Evolutionary conservation across 768 basidiomycete genomes (phyloP), one percentile per base, ranked within the genome.

Genomic region (Lanmaoa rubissima): DNA sequence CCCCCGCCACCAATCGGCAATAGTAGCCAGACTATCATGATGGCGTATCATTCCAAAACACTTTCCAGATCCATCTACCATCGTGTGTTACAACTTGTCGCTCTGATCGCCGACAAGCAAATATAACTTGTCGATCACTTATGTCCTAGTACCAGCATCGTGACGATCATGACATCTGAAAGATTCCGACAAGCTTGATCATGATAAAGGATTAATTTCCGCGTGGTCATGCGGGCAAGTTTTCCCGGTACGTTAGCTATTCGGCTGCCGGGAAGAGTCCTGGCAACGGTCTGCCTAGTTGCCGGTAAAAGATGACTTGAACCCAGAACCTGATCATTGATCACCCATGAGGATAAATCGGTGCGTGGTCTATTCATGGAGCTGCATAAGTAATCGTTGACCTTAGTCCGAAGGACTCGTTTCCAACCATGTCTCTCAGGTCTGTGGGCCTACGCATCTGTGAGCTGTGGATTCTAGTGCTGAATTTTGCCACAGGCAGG

Each of bases 381-480:
- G 13, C 26, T 35, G 39, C 36, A 56, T 53, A 47, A 63, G 31
- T 51, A 55, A 35, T 13, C 17, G 13, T 10, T 13, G 24, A 44
- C 13, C 24, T 17, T 56, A 13, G n/a, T 17, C 36, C 40, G 5
- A 13, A 40, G 14, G 19, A 28, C 17, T 47, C n/a, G 7, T 16
- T 1, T n/a, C 32, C 41, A 13, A 39, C 47, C 36, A 68, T 66
- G 62, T 21, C 57, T 26, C 17, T 19, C 21, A 57, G 57, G 59
- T 61, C 5, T 34, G 65, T 53, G 35, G 32, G 19, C 49, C 21
- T 21, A 50, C 43, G 16, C 21, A 4, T 40, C n/a, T 34, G 11
- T 38, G 41, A 39, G 10, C 21, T 7, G 3, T 17, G 19, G 40
- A 16, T 39, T 28, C 47, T 6, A 36, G 21, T 38, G 35, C 53